These are phyloP conservation scores for Lentinula guzmanii DNA, from an alignment of 768 basidiomycete species.

Conservation along the genomic window DNA sequence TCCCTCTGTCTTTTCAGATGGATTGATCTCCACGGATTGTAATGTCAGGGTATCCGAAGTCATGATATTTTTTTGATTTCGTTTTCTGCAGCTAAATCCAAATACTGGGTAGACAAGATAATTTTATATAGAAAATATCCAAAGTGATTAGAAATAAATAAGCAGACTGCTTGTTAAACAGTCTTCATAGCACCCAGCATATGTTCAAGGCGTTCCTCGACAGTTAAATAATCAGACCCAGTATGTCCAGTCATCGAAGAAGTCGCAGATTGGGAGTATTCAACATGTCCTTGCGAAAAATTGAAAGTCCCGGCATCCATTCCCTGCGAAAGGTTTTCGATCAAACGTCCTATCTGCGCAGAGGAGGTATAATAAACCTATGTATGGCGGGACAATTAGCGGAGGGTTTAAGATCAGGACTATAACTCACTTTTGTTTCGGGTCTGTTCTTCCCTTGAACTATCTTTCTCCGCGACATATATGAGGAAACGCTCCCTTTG, in stretches of 20 bases:
- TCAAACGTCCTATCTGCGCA: conserved; percentile 75
- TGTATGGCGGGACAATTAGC: conserved; percentile 17
- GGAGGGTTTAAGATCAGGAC: conserved; percentile 6
- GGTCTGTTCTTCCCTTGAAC: conserved; percentile 54
- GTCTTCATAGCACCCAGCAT: conserved; percentile 50
- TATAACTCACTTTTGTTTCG: conserved; percentile 70
- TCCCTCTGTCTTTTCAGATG: conserved; percentile 70
- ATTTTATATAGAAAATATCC: not conserved
- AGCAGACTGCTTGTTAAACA: conserved; percentile 13
- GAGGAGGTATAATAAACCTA: conserved; percentile 74
- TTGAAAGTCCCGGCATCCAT: conserved; percentile 85
- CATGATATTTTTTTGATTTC: not conserved
- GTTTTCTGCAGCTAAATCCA: not conserved
- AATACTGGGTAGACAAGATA: not conserved
- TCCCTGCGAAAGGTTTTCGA: conserved; percentile 76
- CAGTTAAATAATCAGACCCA: conserved; percentile 61
- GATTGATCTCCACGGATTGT: conserved; percentile 56
- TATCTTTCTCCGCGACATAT: conserved; percentile 55
- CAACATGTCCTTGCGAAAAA: conserved; percentile 39
- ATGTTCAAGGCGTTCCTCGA: conserved; percentile 72
- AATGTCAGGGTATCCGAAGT: conserved; percentile 6
- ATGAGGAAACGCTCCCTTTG: conserved; percentile 60
- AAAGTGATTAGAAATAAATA: not conserved
- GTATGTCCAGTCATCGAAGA: conserved; percentile 47
- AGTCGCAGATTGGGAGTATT: conserved; percentile 49